These are phyloP conservation scores for Iodosphaeria phyllophila DNA, from an alignment of 2,329 filamentous ascomycete genomes.

Conservation along the genomic window DNA sequence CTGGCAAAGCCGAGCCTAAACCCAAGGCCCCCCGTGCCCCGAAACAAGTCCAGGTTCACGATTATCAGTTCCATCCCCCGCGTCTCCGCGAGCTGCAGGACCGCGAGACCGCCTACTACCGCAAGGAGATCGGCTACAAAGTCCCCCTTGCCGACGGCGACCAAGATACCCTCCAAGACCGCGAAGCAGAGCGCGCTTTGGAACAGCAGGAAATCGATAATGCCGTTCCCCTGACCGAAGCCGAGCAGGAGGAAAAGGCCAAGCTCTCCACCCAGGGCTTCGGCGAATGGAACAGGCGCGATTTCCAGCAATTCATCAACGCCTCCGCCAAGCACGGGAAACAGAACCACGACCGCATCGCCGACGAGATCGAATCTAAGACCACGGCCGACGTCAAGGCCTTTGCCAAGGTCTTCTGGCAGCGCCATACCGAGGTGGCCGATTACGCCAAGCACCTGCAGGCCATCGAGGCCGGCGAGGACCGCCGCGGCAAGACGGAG, in stretches of 20 bases:
- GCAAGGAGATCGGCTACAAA: slow-evolving; percentile 93
- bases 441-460: slow-evolving; percentile 81
- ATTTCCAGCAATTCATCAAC: slow-evolving; percentile 97
- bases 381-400: slow-evolving; percentile 65
- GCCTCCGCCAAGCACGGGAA: slow-evolving; percentile 86
- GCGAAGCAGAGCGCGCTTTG: slow-evolving; percentile 69
- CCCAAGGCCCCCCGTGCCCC: slow-evolving; percentile 91
- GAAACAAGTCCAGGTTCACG: slow-evolving; percentile 79
- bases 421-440: slow-evolving; percentile 74
- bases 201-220: slow-evolving; percentile 91
- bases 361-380: slow-evolving; percentile 84
- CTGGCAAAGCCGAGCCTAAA: slow-evolving; percentile 66
- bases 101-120: slow-evolving; percentile 85
- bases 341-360: slow-evolving; percentile 66
- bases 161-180: slow-evolving; percentile 70
- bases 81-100: slow-evolving; percentile 79
- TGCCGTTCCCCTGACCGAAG: slow-evolving; percentile 71
- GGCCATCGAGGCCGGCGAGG: slow-evolving; percentile 83
- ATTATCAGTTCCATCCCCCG: slow-evolving; percentile 92
- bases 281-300: slow-evolving; percentile 84
- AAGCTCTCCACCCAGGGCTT: slow-evolving; percentile 71
- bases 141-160: slow-evolving; percentile 75
- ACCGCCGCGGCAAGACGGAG: slow-evolving; percentile 71
- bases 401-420: slow-evolving; percentile 94
- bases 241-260: slow-evolving; percentile 76